These are phyloP conservation scores for Rhizopogon rudus DNA, from an alignment of 768 basidiomycete species.

Conservation along the genomic window DNA sequence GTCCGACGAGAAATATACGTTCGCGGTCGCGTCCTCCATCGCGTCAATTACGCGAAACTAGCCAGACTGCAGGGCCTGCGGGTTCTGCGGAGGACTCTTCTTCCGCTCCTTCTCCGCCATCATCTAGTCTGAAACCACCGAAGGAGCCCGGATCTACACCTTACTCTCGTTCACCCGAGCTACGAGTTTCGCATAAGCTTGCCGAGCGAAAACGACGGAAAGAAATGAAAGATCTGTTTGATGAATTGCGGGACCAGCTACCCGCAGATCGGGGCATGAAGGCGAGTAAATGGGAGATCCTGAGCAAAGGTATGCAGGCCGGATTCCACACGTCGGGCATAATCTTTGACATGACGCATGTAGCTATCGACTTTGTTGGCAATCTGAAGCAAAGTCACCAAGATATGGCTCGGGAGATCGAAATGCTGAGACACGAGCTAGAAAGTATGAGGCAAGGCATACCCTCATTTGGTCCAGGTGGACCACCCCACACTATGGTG, in stretches of 20 bases:
- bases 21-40: constrained; percentile 71
- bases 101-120: constrained; percentile 29
- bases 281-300: constrained; percentile 98
- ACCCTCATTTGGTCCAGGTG: constrained; percentile 44
- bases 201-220: constrained; percentile 96
- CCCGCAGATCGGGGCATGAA: constrained; percentile 94
- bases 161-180: constrained; percentile 92
- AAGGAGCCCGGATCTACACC: constrained; percentile 64
- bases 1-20: constrained; percentile 51
- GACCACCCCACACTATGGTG: constrained; percentile 42
- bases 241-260: constrained; percentile 89
- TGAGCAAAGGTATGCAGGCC: constrained; percentile 76
- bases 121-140: constrained; percentile 29
- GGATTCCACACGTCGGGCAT: not conserved
- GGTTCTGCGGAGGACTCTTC: constrained; percentile 37
- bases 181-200: constrained; percentile 93
- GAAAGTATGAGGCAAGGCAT: constrained; percentile 58
- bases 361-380: constrained; percentile 86
- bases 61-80: constrained; percentile 32
- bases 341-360: constrained; percentile 1
- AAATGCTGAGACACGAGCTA: constrained; percentile 72
- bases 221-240: constrained; percentile 99
- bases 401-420: constrained; percentile 76
- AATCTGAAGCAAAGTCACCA: constrained; percentile 73
- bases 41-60: constrained; percentile 43